Percentiles rank a stretch among this genome's conserved stretches.
phyloP scores from a whole-genome alignment of 2,329 filamentous ascomycete genomes.

The Laburnicola sp. region DNA sequence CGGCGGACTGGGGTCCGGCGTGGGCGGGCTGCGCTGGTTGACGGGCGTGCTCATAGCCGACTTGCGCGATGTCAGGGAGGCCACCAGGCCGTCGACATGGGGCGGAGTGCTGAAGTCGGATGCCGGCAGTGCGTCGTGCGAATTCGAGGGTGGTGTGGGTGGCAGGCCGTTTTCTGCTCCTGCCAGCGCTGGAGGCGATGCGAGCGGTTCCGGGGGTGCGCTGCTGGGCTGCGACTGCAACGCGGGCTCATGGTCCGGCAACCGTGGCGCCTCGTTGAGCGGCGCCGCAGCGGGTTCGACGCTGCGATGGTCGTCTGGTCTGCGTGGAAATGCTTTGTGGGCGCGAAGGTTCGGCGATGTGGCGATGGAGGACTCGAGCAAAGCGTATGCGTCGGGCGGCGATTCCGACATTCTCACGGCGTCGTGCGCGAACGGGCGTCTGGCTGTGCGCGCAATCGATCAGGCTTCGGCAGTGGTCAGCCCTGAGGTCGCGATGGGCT shows the following conservation, averaged over 20 bases:
- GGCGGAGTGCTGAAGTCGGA: slow-evolving; percentile 29
- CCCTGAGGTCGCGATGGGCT: slow-evolving; percentile 16
- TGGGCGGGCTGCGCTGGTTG: slow-evolving; percentile 46
- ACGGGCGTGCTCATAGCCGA: slow-evolving; percentile 48
- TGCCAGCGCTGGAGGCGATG: slow-evolving; percentile 25
- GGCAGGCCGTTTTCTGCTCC: slow-evolving; percentile 46
- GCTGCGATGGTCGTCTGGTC: slow-evolving; percentile 31
- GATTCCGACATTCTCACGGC: slow-evolving; percentile 26
- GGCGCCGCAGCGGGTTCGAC: slow-evolving; percentile 28
- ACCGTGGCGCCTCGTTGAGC: slow-evolving; percentile 21
- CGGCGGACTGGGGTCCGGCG: slow-evolving; percentile 42
- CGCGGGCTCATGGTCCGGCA: slow-evolving; percentile 33
- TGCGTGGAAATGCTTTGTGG: slow-evolving; percentile 32
- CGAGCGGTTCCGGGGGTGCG: slow-evolving; percentile 33
- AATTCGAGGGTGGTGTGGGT: slow-evolving; percentile 51
- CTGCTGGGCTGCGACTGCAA: slow-evolving; percentile 28
- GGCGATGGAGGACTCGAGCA: slow-evolving; percentile 40
- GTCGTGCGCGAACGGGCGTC: background rate
- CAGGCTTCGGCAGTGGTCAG: slow-evolving; percentile 1
- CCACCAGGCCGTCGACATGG: slow-evolving; percentile 47
- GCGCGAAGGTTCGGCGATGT: slow-evolving; percentile 30
- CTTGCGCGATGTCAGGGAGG: slow-evolving; percentile 45
- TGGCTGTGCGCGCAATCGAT: background rate
- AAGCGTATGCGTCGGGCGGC: slow-evolving; percentile 30
- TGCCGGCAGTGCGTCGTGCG: slow-evolving; percentile 33